Evolutionary conservation across 2,329 filamentous ascomycete species (phyloP).

Genomic region (Colletotrichum scovillei): DNA sequence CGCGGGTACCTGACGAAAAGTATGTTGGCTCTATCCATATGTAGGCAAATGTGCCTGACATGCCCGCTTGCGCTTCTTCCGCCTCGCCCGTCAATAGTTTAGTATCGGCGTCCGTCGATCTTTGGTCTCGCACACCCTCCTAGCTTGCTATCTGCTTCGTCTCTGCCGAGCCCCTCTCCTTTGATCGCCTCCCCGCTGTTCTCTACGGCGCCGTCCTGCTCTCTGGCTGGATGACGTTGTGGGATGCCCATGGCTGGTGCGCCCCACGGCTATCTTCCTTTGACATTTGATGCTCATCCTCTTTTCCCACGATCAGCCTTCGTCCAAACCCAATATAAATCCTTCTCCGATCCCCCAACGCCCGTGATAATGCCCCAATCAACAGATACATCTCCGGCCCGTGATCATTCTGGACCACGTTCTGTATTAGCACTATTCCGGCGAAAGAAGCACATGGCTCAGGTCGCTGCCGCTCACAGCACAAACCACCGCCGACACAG

Average conservation of each 20-base stretch:
- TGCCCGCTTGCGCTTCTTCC: constrained; percentile 3
- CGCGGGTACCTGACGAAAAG: constrained; percentile 13
- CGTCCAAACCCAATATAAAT: constrained; percentile 13
- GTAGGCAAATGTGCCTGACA: constrained; percentile 1
- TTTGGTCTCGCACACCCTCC: constrained; percentile 1
- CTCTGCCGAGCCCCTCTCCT: constrained; percentile 10
- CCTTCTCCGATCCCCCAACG: constrained; percentile 8
- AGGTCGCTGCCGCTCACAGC: constrained; percentile 1
- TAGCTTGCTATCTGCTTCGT: not conserved
- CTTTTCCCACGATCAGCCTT: not conserved
- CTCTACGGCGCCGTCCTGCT: not conserved
- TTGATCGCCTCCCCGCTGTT: constrained; percentile 12
- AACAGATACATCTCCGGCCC: not conserved
- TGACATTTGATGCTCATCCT: constrained; percentile 13
- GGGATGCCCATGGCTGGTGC: constrained; percentile 9
- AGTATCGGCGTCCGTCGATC: constrained; percentile 1
- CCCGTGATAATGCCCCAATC: not conserved
- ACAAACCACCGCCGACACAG: constrained; percentile 17
- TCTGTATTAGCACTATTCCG: constrained; percentile 16
- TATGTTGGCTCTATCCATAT: not conserved
- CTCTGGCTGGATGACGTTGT: constrained; percentile 21
- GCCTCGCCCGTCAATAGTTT: constrained; percentile 15
- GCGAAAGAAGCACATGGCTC: constrained; percentile 29
- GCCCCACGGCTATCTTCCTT: constrained; percentile 16
- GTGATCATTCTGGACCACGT: constrained; percentile 4